Conservation (phyloP, 495 filamentous ascomycete genomes). For the Xylaria nigripes region DNA sequence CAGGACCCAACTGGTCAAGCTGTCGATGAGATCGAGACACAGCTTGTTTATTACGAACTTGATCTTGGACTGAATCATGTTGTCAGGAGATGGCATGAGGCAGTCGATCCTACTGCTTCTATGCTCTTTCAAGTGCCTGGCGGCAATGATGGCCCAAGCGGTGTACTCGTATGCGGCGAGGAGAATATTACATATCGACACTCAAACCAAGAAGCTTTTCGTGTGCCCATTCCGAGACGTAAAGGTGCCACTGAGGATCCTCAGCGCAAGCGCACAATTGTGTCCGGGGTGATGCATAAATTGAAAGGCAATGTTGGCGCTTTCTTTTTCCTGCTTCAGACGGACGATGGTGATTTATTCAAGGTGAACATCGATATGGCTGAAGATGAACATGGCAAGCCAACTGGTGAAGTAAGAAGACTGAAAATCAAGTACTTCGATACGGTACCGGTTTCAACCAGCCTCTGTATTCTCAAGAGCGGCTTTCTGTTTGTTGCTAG, state of each 20-base stretch:
- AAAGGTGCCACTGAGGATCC: slow-evolving; percentile 85
- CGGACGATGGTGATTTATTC: slow-evolving; percentile 94
- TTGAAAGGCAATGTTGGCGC: slow-evolving; percentile 71
- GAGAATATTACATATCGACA: slow-evolving; percentile 93
- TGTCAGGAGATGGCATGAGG: slow-evolving; percentile 88
- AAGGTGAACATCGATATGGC: slow-evolving; percentile 90
- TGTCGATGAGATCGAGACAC: slow-evolving; percentile 73
- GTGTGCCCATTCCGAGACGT: slow-evolving; percentile 82
- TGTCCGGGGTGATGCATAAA: slow-evolving; percentile 91
- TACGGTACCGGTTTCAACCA: slow-evolving; percentile 81
- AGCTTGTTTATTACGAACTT: slow-evolving; percentile 92
- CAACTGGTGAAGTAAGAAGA: slow-evolving; percentile 68
- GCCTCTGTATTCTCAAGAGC: slow-evolving; percentile 85
- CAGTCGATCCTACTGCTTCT: slow-evolving; percentile 81
- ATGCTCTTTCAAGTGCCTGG: slow-evolving; percentile 95
- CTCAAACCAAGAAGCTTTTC: slow-evolving; percentile 80
- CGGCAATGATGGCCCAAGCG: slow-evolving; percentile 86
- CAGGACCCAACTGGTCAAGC: slow-evolving; percentile 84
- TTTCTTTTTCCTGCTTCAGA: slow-evolving; percentile 95
- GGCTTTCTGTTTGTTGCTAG: slow-evolving; percentile 91
- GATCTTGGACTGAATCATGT: slow-evolving; percentile 96
- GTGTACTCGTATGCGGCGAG: slow-evolving; percentile 88
- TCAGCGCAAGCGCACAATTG: slow-evolving; percentile 75
- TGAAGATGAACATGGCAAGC: slow-evolving; percentile 67
- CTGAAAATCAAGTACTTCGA: slow-evolving; percentile 98